Evolutionary conservation across 192 early-diverging fungal species (phyloP).

Genomic region (Coemansia sp.): DNA sequence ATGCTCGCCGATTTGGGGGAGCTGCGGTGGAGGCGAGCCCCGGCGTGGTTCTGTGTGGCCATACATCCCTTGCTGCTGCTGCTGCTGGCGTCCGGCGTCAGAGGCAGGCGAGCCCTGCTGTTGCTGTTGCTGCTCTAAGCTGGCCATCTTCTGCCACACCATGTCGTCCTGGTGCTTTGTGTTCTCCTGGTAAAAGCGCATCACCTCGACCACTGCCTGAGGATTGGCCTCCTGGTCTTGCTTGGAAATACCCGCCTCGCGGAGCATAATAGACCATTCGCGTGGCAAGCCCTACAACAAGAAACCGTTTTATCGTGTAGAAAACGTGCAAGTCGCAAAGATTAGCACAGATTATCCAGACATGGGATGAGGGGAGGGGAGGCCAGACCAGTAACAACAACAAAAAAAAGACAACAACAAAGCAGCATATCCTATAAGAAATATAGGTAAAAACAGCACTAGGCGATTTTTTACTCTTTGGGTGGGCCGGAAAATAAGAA

Average conservation of each 20-base stretch:
- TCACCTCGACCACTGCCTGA: conserved; percentile 84
- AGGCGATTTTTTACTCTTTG: not conserved
- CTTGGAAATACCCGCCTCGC: conserved; percentile 93
- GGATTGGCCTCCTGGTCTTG: conserved; percentile 93
- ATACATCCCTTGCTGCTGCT: conserved; percentile 24
- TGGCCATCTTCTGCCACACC: conserved; percentile 56
- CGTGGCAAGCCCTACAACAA: conserved; percentile 83
- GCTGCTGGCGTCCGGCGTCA: conserved; percentile 48
- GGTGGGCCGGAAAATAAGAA: conserved; percentile 1
- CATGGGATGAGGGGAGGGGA: not conserved
- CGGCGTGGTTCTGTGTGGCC: conserved; percentile 19
- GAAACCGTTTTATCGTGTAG: not conserved
- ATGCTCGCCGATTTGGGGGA: conserved; percentile 49
- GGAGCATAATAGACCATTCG: conserved; percentile 91
- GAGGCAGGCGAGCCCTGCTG: conserved; percentile 19
- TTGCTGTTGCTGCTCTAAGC: conserved; percentile 25
- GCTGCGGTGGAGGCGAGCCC: conserved; percentile 45
- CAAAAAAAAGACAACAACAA: conserved; percentile 4
- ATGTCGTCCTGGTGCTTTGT: conserved; percentile 54
- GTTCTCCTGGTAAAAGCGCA: conserved; percentile 81
- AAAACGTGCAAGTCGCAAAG: conserved; percentile 6
- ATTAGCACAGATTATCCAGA: not conserved
- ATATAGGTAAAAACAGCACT: not conserved
- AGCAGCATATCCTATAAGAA: not conserved
- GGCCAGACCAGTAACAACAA: not conserved